Conservation (phyloP, 2,329 filamentous ascomycete genomes). For the Trichoderma cornu-damae region DNA sequence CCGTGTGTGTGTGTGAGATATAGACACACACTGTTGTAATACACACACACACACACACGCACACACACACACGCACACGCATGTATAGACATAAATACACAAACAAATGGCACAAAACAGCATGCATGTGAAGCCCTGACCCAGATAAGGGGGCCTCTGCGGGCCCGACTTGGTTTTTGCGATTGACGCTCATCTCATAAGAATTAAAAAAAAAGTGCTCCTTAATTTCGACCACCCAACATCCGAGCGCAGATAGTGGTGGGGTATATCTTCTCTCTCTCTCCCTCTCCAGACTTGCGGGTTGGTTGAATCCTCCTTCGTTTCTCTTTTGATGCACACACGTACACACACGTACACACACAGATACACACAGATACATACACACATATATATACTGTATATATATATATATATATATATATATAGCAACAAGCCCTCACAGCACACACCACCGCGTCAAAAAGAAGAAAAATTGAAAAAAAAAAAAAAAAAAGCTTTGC, state of each 20-base stretch:
- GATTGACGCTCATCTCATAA: slow-evolving; percentile 6
- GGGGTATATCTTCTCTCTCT: slow-evolving; percentile 14
- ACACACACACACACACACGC: too few relatives aligned
- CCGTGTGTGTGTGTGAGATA: too few relatives aligned
- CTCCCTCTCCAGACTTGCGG: neutral
- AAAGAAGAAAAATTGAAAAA: too few relatives aligned
- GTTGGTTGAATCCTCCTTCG: neutral
- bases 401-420: too few relatives aligned
- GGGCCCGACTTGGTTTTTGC: slow-evolving; percentile 7
- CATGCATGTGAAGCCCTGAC: neutral
- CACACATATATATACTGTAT: too few relatives aligned
- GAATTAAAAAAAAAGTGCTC: slow-evolving; percentile 7
- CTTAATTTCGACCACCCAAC: slow-evolving; percentile 5
- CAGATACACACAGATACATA: too few relatives aligned
- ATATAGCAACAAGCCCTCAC: too few relatives aligned
- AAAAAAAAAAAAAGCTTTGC: too few relatives aligned
- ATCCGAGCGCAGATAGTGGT: slow-evolving; percentile 11
- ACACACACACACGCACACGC: too few relatives aligned
- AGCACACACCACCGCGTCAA: neutral
- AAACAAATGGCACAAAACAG: neutral
- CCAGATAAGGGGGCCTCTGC: neutral
- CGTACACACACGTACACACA: too few relatives aligned
- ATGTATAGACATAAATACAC: too few relatives aligned
- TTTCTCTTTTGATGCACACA: neutral
- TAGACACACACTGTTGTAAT: too few relatives aligned